Evolutionary conservation across 768 basidiomycete genomes (phyloP), one percentile per base, ranked within the genome.

Genomic region (Amanita rimosa): DNA sequence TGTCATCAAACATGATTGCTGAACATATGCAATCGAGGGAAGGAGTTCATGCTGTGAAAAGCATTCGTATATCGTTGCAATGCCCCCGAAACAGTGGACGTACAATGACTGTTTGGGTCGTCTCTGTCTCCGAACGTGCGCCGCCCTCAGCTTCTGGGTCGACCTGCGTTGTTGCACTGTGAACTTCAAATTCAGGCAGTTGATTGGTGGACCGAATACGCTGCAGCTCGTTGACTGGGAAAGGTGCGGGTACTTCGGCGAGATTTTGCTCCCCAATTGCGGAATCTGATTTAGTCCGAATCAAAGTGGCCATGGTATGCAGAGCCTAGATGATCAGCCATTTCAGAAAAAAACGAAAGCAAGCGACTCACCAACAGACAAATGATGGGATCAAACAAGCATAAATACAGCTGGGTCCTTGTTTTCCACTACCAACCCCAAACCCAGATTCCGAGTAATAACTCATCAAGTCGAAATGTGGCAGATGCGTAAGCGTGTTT

Each of bases 1-100:
- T 2, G 83, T 84, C 69, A 79, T 80, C 21, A 90, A 57, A 60
- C 84, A 88, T 14, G 84, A 85, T 51, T 72, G 74, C 56, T 87
- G 81, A 27, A 90, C 84, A 48, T 75, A 72, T 11, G 73, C 67
- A 54, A 91, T 81, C n/a, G 85, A 88, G 7, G 83, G 77, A 55
- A 82, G 67, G 31, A 87, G 65, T 54, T 84, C 79, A 52, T 70
- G 71, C 77, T 83, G 58, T 34, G 54, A 37, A 33, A 46, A 37
- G 29, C 51, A 27, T 54, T 44, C 24, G 39, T 40, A 46, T 21
- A 51, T 37, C 14, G 17, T 31, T 49, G 19, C 24, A 42, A 22
- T 21, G 11, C 16, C 17, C 31, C 14, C 52, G 54, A 29, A 56
- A 52, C 48, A 43, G 36, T 40, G 58, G 58, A 33, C 52, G 64